Conservation (phyloP, 1,284 basidiomycete species). For the Ceratobasidium sp. region DNA sequence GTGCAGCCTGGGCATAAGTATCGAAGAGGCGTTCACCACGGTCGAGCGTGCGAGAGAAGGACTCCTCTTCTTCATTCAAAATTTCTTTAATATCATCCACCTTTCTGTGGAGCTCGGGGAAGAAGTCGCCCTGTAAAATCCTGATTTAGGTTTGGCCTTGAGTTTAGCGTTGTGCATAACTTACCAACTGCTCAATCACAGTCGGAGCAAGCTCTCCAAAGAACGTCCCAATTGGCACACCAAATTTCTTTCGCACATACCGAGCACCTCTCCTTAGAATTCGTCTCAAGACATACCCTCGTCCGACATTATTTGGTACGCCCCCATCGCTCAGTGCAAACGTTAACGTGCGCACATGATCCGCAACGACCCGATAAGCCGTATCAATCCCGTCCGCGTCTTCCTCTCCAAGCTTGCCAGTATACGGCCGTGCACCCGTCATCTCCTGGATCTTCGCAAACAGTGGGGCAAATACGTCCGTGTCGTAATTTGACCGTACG, state of each 20-base stretch:
- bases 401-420: constrained; percentile 92
- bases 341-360: constrained; percentile 95
- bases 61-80: constrained; percentile 96
- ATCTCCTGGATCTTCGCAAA: constrained; percentile 91
- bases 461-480: constrained; percentile 92
- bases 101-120: constrained; percentile 93
- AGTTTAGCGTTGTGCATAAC: constrained; percentile 52
- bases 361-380: constrained; percentile 96
- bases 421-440: constrained; percentile 88
- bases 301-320: constrained; percentile 94
- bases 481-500: constrained; percentile 96
- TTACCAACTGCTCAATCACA: constrained; percentile 88
- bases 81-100: constrained; percentile 92
- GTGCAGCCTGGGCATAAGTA: constrained; percentile 83
- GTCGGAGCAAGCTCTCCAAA: constrained; percentile 94
- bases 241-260: constrained; percentile 95
- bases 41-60: constrained; percentile 95
- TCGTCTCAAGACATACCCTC: constrained; percentile 94
- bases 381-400: constrained; percentile 96
- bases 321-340: constrained; percentile 98
- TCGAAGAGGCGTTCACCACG: constrained; percentile 98
- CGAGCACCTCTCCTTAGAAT: constrained; percentile 93
- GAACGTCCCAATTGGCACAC: constrained; percentile 93
- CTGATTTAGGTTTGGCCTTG: constrained; percentile 3
- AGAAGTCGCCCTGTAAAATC: constrained; percentile 79